Evolutionary conservation across 202 grass and related monocot genomes (phyloP).

Genomic region (Carex sylvatica): DNA sequence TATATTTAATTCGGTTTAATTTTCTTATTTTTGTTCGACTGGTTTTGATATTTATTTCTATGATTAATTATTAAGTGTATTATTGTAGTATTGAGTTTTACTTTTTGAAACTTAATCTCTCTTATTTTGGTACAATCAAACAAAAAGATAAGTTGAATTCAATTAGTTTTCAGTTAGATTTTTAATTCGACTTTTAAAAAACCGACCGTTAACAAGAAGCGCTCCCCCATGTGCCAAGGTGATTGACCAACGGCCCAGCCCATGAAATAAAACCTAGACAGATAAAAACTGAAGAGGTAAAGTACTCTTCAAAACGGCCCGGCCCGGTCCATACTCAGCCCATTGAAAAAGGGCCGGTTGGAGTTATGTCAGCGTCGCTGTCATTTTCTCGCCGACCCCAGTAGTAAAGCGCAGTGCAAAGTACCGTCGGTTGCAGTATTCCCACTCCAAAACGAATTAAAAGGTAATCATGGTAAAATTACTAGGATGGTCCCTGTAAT

Average conservation of each 20-base stretch:
- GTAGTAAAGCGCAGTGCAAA: constrained; percentile 3
- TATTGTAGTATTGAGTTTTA: too few relatives aligned
- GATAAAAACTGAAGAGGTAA: neutral
- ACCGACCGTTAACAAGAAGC: too few relatives aligned
- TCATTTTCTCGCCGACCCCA: neutral
- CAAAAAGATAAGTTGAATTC: too few relatives aligned
- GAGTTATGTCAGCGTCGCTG: neutral
- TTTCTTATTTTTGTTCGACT: too few relatives aligned
- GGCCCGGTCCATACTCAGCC: neutral
- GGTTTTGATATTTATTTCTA: too few relatives aligned
- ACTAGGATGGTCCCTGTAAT: neutral
- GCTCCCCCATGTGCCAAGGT: too few relatives aligned
- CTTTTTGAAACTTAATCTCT: too few relatives aligned
- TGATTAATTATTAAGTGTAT: too few relatives aligned
- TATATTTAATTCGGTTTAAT: too few relatives aligned
- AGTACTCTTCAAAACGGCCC: neutral
- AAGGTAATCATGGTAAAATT: constrained; percentile 2
- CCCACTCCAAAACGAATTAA: constrained; percentile 18
- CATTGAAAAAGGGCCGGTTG: neutral
- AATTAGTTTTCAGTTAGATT: too few relatives aligned
- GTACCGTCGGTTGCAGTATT: constrained; percentile 8
- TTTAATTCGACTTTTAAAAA: too few relatives aligned
- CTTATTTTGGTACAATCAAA: too few relatives aligned
- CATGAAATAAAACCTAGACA: neutral
- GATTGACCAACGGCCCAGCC: neutral